Percentiles rank a stretch among this genome's conserved stretches.
These are phyloP conservation scores for Sporothrix mexicana DNA, from an alignment of 2,329 filamentous ascomycete genomes.

Conservation along the genomic window DNA sequence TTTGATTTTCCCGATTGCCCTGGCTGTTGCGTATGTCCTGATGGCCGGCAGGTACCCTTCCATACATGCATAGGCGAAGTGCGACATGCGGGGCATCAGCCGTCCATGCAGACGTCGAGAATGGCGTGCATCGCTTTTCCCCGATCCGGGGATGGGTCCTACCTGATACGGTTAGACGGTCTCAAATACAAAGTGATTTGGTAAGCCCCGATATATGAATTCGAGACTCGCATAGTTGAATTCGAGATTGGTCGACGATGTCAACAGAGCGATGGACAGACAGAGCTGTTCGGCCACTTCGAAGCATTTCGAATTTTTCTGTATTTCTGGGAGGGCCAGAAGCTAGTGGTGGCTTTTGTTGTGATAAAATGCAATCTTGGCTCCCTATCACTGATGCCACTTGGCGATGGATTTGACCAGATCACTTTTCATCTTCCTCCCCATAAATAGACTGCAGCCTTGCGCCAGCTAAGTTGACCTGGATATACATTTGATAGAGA, in stretches of 20 bases:
- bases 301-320: no score
- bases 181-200: background rate
- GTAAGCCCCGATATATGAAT: background rate
- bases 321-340: no score
- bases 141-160: slow-evolving; percentile 22
- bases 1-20: background rate
- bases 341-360: no score
- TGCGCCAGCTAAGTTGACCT: no score
- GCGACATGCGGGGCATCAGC: slow-evolving; percentile 35
- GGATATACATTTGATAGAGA: no score
- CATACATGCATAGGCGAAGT: slow-evolving; percentile 19
- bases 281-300: no score
- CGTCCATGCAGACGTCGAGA: background rate
- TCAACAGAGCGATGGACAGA: background rate
- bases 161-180: slow-evolving; percentile 1
- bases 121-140: slow-evolving; percentile 24
- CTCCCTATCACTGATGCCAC: no score
- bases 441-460: no score
- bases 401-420: no score
- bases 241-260: background rate
- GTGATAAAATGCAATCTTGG: no score
- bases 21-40: background rate
- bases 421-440: no score
- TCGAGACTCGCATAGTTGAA: background rate
- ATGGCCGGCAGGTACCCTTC: slow-evolving; percentile 29